Evolutionary conservation across 2,329 filamentous ascomycete genomes (phyloP), one percentile per base, ranked within the genome.

Genomic region (Teratosphaeria destructans): DNA sequence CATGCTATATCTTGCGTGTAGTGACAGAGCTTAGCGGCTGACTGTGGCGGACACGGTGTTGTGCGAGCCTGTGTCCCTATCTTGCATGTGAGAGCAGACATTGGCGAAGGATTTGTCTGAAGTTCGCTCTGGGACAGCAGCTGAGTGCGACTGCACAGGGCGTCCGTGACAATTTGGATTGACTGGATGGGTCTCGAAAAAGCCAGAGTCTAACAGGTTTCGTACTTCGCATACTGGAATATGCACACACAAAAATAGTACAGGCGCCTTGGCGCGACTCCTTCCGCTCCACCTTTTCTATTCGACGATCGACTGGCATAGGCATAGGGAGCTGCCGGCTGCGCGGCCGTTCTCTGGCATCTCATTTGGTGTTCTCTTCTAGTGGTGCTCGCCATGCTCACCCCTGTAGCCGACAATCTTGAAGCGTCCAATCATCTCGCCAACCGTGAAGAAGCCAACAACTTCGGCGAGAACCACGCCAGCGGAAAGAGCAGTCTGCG

Each of bases 381-480:
- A 64, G 55, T 65, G 63, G 47, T 64, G 63, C 49, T 60, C 57
- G 11, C 52, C 55, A 58, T 67, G 66, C 39, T 62, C 65, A 35
- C 65, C 67, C 67, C 77, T 71, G 83, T 99, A 99, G 65, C 94
- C 94, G 69, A 99, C 82, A 68, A 99, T 76, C 88, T 99, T 97
- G 80, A 94, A 85, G 72, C 92, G 85, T 71, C 94, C 94, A 71
- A 99, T 86, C 76, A 99, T 97, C 83, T 97, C 92, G 66, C 94
- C 94, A 59, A 97, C 85, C 63, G 92, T 95, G 83, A 97, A 99
- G 84, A 99, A 99, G 63, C 94, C 94, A 67, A 99, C 78, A 56
- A 90, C 83, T 79, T 99, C 93, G 59, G 92, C 92, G 55, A 82
- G 77, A 63, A 96, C 79, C 61, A 99, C 88, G 68, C 88, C 89